Percentiles rank a stretch among this genome's conserved stretches.
Conservation (phyloP, 192 early-diverging fungal genomes). For the Coemansia sp. region DNA sequence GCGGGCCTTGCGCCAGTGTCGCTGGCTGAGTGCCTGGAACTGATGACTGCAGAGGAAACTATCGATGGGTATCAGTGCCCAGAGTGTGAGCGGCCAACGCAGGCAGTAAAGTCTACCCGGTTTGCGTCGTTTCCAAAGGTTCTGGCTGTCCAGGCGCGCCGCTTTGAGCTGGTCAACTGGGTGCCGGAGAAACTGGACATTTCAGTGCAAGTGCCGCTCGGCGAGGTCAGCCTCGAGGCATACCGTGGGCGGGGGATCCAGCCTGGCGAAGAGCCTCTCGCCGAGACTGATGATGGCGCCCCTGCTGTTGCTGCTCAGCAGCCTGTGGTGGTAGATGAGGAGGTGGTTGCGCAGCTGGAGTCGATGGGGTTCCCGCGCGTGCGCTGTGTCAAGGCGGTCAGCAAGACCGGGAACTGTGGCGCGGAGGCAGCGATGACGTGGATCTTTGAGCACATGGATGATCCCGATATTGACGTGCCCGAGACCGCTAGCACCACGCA, state of each 20-base stretch:
- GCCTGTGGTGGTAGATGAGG: constrained; percentile 60
- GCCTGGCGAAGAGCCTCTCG: constrained; percentile 70
- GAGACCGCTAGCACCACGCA: constrained; percentile 15
- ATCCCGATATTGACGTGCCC: constrained; percentile 67
- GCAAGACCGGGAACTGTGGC: constrained; percentile 74
- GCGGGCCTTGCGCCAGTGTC: constrained; percentile 46
- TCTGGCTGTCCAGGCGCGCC: constrained; percentile 67
- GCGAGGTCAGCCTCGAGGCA: constrained; percentile 61
- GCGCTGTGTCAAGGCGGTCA: constrained; percentile 79
- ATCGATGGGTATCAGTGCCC: constrained; percentile 66
- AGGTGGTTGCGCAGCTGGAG: constrained; percentile 73
- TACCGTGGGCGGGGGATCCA: constrained; percentile 68
- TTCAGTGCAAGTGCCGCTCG: constrained; percentile 56
- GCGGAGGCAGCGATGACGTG: constrained; percentile 89
- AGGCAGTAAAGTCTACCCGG: constrained; percentile 60
- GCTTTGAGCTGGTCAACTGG: constrained; percentile 79
- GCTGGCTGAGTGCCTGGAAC: constrained; percentile 66
- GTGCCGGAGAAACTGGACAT: constrained; percentile 68
- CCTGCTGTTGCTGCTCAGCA: constrained; percentile 12
- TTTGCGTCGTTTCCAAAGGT: constrained; percentile 77
- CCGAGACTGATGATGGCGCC: constrained; percentile 58
- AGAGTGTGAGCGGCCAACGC: constrained; percentile 58
- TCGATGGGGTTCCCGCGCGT: constrained; percentile 91
- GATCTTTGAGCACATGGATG: constrained; percentile 97
- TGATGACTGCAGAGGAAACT: constrained; percentile 54